Evolutionary conservation across 495 filamentous ascomycete genomes (phyloP).

Genomic region (Penicillium samsonianum): DNA sequence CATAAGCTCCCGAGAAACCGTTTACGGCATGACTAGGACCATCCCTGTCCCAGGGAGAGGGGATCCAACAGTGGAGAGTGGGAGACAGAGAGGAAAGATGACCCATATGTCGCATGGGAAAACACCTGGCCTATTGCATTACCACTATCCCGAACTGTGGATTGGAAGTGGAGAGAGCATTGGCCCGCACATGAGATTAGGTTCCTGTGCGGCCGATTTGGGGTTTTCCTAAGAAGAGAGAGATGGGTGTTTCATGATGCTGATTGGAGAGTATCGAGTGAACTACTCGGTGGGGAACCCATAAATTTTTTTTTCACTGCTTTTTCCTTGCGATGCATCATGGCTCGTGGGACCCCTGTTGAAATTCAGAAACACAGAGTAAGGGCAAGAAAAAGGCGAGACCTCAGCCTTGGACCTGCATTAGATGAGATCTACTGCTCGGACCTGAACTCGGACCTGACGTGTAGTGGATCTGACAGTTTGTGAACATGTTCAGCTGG

Average conservation of each 20-base stretch:
- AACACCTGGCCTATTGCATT: background rate
- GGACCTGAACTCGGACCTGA: conserved; percentile 4
- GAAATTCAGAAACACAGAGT: background rate
- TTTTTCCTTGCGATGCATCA: background rate
- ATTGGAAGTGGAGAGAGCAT: conserved; percentile 11
- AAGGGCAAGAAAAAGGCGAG: conserved; percentile 3
- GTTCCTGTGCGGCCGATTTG: conserved; percentile 24
- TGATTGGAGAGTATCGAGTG: conserved; percentile 22
- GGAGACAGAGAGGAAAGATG: background rate
- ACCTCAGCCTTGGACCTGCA: conserved; percentile 15
- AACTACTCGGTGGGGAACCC: conserved; percentile 17
- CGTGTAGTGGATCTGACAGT: conserved; percentile 9
- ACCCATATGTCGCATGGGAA: background rate
- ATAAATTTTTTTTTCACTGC: background rate
- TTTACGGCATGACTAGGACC: conserved; percentile 20
- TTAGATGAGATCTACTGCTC: conserved; percentile 9
- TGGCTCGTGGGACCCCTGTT: conserved; percentile 22
- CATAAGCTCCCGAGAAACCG: conserved; percentile 31
- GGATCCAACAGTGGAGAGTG: conserved; percentile 10
- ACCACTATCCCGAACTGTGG: background rate
- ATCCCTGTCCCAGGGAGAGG: conserved; percentile 16
- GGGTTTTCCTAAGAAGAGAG: conserved; percentile 8
- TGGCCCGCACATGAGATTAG: conserved; percentile 23
- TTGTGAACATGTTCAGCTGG: conserved; percentile 14
- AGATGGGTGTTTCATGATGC: background rate